Percentiles rank a stretch among this genome's conserved stretches.
These are phyloP conservation scores for Cyclotella baltica DNA, from an alignment of 108 stramenopile species.

Conservation along the genomic window DNA sequence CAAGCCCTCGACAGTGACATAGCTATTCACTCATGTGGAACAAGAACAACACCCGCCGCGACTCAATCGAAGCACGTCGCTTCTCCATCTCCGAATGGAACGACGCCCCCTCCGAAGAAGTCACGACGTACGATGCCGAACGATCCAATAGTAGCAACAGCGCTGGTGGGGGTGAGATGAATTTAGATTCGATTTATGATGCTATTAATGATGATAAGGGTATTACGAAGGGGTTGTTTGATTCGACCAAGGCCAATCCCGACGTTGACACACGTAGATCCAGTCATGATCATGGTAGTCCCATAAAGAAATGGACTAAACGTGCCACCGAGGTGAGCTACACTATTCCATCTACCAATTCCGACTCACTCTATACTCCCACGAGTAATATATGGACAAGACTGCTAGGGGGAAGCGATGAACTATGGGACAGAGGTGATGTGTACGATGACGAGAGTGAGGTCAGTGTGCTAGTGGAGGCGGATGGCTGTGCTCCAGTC, in stretches of 20 bases:
- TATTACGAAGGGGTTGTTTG: background rate
- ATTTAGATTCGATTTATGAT: conserved; percentile 5
- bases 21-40: background rate
- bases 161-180: conserved; percentile 1
- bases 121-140: background rate
- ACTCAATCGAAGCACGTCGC: background rate
- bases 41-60: background rate
- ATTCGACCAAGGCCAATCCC: background rate
- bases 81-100: conserved; percentile 19
- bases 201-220: background rate
- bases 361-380: background rate
- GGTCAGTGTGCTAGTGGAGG: background rate
- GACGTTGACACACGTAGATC: background rate
- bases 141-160: background rate
- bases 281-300: background rate
- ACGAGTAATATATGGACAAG: conserved; percentile 27
- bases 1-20: no score
- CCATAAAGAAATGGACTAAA: background rate
- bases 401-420: conserved; percentile 13
- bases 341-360: background rate
- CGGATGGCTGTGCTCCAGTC: background rate
- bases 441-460: conserved; percentile 8
- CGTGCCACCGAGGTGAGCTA: background rate
- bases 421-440: conserved; percentile 8
- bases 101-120: conserved; percentile 7